A percentile compares a stretch with the other conserved stretches of the same genome.
Conservation (phyloP, 345 rosid species). For the Camelina sativa region DNA sequence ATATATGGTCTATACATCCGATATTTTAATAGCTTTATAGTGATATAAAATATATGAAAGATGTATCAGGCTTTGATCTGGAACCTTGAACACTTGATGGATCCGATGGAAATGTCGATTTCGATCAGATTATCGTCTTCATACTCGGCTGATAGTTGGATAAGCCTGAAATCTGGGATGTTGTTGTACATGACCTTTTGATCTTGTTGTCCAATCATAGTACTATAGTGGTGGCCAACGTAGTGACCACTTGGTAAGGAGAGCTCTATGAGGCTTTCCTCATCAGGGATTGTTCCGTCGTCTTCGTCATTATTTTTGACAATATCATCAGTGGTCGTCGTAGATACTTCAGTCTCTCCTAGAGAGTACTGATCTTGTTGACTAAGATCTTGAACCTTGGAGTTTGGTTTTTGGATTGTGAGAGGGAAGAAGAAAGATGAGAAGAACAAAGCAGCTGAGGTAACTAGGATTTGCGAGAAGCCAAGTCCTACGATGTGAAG, state of each 20-base stretch:
- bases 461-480: constrained; percentile 43
- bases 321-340: not conserved
- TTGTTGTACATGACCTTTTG: constrained; percentile 20
- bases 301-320: constrained; percentile 9
- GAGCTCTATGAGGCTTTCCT: constrained; percentile 77
- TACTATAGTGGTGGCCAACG: constrained; percentile 40
- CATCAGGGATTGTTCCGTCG: constrained; percentile 65
- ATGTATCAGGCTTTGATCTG: constrained; percentile 59
- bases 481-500: constrained; percentile 45
- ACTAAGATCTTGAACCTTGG: constrained; percentile 25
- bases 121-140: constrained; percentile 90
- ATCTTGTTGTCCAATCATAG: constrained; percentile 28
- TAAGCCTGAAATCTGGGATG: constrained; percentile 45
- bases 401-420: constrained; percentile 40
- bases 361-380: constrained; percentile 43
- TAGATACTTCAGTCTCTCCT: not conserved
- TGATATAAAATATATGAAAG: constrained; percentile 1
- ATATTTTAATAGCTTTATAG: constrained; percentile 1
- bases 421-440: constrained; percentile 40
- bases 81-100: constrained; percentile 75
- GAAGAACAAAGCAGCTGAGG: constrained; percentile 45
- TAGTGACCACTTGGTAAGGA: constrained; percentile 70
- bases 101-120: constrained; percentile 82
- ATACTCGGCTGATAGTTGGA: constrained; percentile 59
- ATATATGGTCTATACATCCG: constrained; percentile 2